These are phyloP conservation scores for Acrodontium crateriforme DNA, from an alignment of 2,329 filamentous ascomycete species.

Conservation along the genomic window DNA sequence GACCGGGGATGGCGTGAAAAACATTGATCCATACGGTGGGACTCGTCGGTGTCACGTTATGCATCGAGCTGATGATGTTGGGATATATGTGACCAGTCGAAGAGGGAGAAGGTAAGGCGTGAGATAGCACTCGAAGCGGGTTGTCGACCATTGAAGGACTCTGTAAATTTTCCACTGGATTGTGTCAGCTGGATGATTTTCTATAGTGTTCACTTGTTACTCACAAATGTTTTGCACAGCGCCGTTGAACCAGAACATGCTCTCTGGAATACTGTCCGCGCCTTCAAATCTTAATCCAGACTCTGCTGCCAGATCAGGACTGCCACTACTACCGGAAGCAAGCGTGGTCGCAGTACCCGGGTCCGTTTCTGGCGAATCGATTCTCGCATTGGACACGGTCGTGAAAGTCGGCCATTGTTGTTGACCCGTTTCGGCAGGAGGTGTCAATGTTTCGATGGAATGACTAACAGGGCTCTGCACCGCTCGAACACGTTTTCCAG, in stretches of 20 bases:
- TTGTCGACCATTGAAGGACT: constrained; percentile 21
- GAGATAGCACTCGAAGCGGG: constrained; percentile 44
- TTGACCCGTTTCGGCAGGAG: constrained; percentile 29
- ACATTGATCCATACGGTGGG: constrained; percentile 49
- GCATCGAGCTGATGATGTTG: constrained; percentile 41
- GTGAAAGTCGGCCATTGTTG: constrained; percentile 27
- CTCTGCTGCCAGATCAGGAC: too few species aligned
- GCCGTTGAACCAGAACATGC: constrained; percentile 13
- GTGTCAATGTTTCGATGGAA: constrained; percentile 31
- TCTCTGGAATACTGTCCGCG: not conserved
- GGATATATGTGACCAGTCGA: constrained; percentile 38
- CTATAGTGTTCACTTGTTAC: constrained; percentile 6
- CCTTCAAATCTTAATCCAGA: too few species aligned
- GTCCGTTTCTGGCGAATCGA: constrained; percentile 29
- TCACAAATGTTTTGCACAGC: constrained; percentile 18
- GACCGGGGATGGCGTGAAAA: constrained; percentile 48
- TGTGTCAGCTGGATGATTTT: too few species aligned
- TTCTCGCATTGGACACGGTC: constrained; percentile 21
- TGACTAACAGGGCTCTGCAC: constrained; percentile 18
- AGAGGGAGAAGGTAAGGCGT: constrained; percentile 45
- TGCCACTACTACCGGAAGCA: too few species aligned
- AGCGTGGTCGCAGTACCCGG: constrained; percentile 11
- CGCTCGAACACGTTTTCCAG: constrained; percentile 10
- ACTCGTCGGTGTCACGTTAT: constrained; percentile 35
- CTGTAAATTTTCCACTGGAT: constrained; percentile 25